Percentiles rank a stretch among this genome's conserved stretches.
These are phyloP conservation scores for Chenopodium berlandieri DNA, from an alignment of 148 eudicot genomes.

Conservation along the genomic window DNA sequence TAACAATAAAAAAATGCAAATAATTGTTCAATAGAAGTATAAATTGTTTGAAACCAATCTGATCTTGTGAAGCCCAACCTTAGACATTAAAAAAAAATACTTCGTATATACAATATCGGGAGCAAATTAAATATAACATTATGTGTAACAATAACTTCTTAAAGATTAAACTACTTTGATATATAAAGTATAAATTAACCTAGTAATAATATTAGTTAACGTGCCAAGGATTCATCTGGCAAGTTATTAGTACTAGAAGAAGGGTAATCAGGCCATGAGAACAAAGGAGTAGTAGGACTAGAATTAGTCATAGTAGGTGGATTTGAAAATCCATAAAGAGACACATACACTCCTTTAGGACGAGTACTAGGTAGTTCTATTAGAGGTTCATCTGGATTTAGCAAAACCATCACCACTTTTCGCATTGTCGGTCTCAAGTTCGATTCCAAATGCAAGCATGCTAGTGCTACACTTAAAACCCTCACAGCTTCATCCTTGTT, in stretches of 20 bases:
- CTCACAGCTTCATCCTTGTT: constrained; percentile 41
- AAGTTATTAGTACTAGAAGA: constrained; percentile 2
- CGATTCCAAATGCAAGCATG: constrained; percentile 56
- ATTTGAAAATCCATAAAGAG: constrained; percentile 32
- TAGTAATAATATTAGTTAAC: not conserved
- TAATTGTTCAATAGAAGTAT: not conserved
- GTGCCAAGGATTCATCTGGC: constrained; percentile 20
- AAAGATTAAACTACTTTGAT: not conserved
- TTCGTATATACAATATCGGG: not conserved
- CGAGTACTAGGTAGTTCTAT: constrained; percentile 43
- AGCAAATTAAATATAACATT: not conserved
- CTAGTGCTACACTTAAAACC: constrained; percentile 42
- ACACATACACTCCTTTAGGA: constrained; percentile 52
- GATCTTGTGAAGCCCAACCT: not conserved
- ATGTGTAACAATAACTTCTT: not conserved
- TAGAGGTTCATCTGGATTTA: constrained; percentile 56
- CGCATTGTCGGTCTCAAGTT: constrained; percentile 56
- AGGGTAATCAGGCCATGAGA: constrained; percentile 13
- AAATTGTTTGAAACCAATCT: not conserved
- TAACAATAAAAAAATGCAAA: no score
- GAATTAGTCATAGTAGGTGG: constrained; percentile 20
- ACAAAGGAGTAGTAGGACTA: constrained; percentile 8
- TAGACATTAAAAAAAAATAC: not conserved
- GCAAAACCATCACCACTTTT: constrained; percentile 49
- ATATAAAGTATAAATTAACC: not conserved